Base-by-base conservation (phyloP, 164 flowering plant species). In the Warburgia ugandensis region DNA sequence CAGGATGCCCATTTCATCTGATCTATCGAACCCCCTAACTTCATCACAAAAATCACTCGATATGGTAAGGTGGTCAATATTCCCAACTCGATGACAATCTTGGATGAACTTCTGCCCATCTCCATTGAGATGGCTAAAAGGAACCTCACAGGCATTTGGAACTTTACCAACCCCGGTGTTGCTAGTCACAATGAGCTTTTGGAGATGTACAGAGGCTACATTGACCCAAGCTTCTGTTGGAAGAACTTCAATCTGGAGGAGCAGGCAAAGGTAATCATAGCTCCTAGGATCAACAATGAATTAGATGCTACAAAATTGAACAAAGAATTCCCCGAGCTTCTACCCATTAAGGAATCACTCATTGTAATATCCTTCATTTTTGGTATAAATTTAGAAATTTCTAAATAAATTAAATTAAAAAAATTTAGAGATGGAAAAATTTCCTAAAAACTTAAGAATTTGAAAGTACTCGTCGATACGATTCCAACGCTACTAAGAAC, bases 1-100 rank as follows among this genome's bases (percentile, higher is more conserved):
- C 27, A 62, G 74, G 52, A 70, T 70, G 74, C 74, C 74, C 43
- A 70, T 70, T 30, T 70, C 74, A 36, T 70, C 74, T 22, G 74
- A 70, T 59, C 36, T 70, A 31, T 50, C 57, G 20, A 70, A 70
- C 50, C 68, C 3, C 71, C 71, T 5, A 66, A 70, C 46, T 70
- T 70, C 55, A 70, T 70, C 56, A 66, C 74, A 2, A 70, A 70
- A 57, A 70, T 70, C 29, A 27, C 71, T 19, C 64, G 59, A 38
- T 70, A 70, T 29, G 74, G 66, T 19, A 70, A 70, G 59, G 71
- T 70, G 30, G 74, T 70, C 8, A 48, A 70, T 57, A 70, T 70
- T 30, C 74, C 74, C 26, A 70, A 70, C 32, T 70, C 74, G 1
- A 66, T 70, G 74, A 70, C 74, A 37, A 66, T 70, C 30, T 54